phyloP scores from a whole-genome alignment of 805 yeast genomes.

The Barnettozyma sucrosica region DNA sequence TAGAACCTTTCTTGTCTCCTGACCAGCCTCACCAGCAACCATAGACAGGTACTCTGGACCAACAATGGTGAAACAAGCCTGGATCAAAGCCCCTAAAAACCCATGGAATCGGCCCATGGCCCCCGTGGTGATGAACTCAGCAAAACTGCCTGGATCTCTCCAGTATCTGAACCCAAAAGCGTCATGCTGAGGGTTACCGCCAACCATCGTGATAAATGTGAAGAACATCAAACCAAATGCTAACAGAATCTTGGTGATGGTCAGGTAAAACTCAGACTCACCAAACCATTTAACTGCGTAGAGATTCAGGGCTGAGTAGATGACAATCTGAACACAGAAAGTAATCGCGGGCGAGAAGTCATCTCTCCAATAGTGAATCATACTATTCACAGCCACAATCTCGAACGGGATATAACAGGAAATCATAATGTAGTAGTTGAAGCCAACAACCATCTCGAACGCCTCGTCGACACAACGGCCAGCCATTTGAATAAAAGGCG shows the following conservation, averaged over 20 bases:
- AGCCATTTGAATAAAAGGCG: slow-evolving; percentile 69
- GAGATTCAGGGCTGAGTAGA: slow-evolving; percentile 58
- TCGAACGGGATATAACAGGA: slow-evolving; percentile 76
- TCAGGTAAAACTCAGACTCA: slow-evolving; percentile 71
- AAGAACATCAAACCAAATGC: slow-evolving; percentile 65
- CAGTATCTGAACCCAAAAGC: slow-evolving; percentile 49
- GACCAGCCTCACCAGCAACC: slow-evolving; percentile 74
- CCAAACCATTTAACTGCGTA: slow-evolving; percentile 72
- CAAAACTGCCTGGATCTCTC: slow-evolving; percentile 47
- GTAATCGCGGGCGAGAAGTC: slow-evolving; percentile 68
- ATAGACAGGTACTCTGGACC: slow-evolving; percentile 81
- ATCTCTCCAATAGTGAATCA: slow-evolving; percentile 72
- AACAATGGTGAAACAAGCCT: slow-evolving; percentile 69
- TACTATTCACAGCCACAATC: slow-evolving; percentile 67
- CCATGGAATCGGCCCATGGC: slow-evolving; percentile 65
- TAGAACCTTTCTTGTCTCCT: slow-evolving; percentile 60
- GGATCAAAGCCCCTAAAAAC: slow-evolving; percentile 57
- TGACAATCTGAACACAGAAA: slow-evolving; percentile 53
- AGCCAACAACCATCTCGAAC: slow-evolving; percentile 62
- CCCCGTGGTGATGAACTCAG: slow-evolving; percentile 48
- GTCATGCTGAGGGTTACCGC: slow-evolving; percentile 72
- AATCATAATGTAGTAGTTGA: slow-evolving; percentile 68
- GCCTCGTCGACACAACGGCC: slow-evolving; percentile 71
- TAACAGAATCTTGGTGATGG: slow-evolving; percentile 61
- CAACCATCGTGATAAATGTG: slow-evolving; percentile 75